Evolutionary conservation across 2,329 filamentous ascomycete genomes (phyloP).

Genomic region (Paecilomyces sp.): DNA sequence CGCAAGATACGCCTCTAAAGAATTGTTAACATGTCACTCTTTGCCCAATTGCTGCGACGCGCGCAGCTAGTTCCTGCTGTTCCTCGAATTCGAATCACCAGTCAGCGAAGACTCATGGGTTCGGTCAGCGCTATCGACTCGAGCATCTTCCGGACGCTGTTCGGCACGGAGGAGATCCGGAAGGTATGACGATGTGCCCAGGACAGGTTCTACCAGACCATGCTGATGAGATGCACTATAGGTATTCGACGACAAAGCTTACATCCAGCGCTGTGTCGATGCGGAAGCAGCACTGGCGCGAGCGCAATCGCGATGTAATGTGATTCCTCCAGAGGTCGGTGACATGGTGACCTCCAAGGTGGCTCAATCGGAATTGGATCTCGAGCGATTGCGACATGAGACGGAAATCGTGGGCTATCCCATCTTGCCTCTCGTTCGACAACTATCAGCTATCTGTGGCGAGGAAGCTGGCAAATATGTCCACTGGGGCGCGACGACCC

Average conservation of each 20-base stretch:
- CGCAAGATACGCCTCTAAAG: not conserved
- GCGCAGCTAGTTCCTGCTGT: conserved; percentile 3
- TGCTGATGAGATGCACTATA: conserved; percentile 9
- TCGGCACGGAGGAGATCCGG: conserved; percentile 46
- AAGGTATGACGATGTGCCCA: conserved; percentile 9
- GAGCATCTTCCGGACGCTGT: conserved; percentile 44
- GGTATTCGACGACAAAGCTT: conserved; percentile 45
- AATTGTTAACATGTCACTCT: conserved; percentile 7
- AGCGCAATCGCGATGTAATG: conserved; percentile 41
- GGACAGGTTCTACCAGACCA: not conserved
- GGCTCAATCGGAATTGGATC: conserved; percentile 29
- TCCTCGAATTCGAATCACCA: conserved; percentile 35
- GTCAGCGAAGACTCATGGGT: conserved; percentile 56
- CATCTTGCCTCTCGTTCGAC: conserved; percentile 45
- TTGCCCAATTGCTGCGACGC: conserved; percentile 9
- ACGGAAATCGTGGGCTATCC: conserved; percentile 52
- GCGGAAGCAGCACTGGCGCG: conserved; percentile 47
- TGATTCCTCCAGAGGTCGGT: conserved; percentile 38
- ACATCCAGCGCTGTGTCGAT: conserved; percentile 43
- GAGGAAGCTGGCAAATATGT: conserved; percentile 40
- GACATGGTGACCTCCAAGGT: conserved; percentile 29
- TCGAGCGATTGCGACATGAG: conserved; percentile 35
- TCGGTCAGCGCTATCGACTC: conserved; percentile 38
- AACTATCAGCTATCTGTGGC: conserved; percentile 33
- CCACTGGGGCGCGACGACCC: conserved; percentile 54